These are phyloP conservation scores for Trypanosoma grayi DNA, from an alignment of 208 protist species.

Conservation along the genomic window DNA sequence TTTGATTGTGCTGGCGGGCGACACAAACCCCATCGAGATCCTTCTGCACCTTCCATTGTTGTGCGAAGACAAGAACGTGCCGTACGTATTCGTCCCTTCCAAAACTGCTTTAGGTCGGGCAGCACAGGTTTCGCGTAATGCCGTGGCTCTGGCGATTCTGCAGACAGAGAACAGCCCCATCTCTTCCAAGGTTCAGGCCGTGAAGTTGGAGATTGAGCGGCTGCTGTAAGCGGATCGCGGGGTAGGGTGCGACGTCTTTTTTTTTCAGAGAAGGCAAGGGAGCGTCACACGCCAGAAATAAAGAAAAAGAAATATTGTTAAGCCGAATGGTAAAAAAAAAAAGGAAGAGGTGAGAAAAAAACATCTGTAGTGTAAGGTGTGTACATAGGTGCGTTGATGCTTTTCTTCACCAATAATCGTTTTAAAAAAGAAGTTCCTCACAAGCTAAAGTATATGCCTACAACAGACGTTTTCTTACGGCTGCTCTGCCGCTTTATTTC, in stretches of 20 bases:
- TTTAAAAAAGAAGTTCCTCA: too few relatives aligned
- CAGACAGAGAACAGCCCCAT: conserved; percentile 97
- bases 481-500: neutral
- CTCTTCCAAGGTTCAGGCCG: conserved; percentile 93
- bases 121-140: conserved; percentile 97
- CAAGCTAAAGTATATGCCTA: too few relatives aligned
- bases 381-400: too few relatives aligned
- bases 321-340: too few relatives aligned
- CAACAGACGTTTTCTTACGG: too few relatives aligned
- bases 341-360: too few relatives aligned
- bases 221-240: conserved; percentile 82
- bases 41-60: conserved; percentile 99
- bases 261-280: neutral
- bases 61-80: conserved; percentile 99
- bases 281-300: too few relatives aligned
- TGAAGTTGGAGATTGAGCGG: conserved; percentile 98
- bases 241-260: neutral
- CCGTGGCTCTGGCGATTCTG: conserved; percentile 97
- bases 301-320: conserved; percentile 6
- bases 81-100: conserved; percentile 99
- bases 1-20: conserved; percentile 99
- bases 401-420: too few relatives aligned
- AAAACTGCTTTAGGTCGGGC: conserved; percentile 98
- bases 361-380: too few relatives aligned
- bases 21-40: conserved; percentile 99